Evolutionary conservation across 306 rosid species (phyloP).

Genomic region (Pterocarpus macrocarpus): DNA sequence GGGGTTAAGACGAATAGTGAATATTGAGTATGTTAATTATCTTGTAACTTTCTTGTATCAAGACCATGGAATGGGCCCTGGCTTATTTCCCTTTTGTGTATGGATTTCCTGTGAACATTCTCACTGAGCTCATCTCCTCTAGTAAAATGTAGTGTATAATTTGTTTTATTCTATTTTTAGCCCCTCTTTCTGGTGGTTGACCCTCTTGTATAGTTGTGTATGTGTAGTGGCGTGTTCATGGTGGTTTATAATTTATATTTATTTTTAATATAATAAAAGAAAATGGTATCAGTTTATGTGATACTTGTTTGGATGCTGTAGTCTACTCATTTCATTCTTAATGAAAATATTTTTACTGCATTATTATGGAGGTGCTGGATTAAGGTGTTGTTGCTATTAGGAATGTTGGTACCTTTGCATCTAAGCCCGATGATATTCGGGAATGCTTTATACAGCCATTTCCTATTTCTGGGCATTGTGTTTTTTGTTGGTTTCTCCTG

Average conservation of each 20-base stretch:
- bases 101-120: conserved; percentile 7
- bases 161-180: conserved; percentile 21
- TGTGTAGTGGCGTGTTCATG: background rate
- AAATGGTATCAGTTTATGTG: too few relatives aligned
- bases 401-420: conserved; percentile 18
- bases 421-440: conserved; percentile 17
- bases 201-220: background rate
- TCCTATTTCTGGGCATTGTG: conserved; percentile 8
- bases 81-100: conserved; percentile 25
- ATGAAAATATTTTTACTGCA: background rate
- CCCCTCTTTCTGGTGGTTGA: background rate
- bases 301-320: background rate
- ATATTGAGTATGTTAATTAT: background rate
- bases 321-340: background rate
- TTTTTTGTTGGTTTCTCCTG: conserved; percentile 18
- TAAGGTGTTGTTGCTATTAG: conserved; percentile 6
- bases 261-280: too few relatives aligned
- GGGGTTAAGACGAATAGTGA: background rate
- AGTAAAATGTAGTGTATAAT: conserved; percentile 2
- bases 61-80: background rate
- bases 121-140: conserved; percentile 14
- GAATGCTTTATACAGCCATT: conserved; percentile 5
- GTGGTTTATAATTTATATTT: background rate
- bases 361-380: background rate
- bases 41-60: conserved; percentile 12